Evolutionary conservation across 2,329 filamentous ascomycete genomes (phyloP).

Genomic region (Penicillium verrucosum): DNA sequence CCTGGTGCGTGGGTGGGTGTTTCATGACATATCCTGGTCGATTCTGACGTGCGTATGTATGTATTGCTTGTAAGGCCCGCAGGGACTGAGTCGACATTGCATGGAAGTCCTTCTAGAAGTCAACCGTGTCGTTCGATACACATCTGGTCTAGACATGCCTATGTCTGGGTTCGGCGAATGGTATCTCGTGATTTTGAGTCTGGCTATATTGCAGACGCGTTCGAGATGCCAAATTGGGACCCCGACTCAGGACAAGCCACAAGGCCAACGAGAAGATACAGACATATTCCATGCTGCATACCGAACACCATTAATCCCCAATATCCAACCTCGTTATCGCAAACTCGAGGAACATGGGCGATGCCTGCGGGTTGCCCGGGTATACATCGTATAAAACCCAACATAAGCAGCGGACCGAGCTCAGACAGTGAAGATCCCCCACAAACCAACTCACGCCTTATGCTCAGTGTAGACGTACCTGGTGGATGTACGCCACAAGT

Average conservation of each 20-base stretch:
- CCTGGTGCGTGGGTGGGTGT: neutral
- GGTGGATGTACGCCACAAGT: neutral
- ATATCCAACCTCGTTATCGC: neutral
- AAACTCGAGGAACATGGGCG: neutral
- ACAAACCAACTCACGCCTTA: neutral
- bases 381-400: neutral
- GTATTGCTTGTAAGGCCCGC: neutral
- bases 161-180: neutral
- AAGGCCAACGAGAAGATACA: neutral
- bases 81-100: neutral
- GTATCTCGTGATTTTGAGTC: too few relatives aligned
- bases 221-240: neutral
- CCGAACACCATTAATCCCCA: neutral
- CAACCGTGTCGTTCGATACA: neutral
- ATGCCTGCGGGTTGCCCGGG: neutral
- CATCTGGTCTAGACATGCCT: neutral
- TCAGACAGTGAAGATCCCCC: neutral
- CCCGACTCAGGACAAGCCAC: neutral
- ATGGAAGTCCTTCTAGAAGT: neutral
- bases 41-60: neutral
- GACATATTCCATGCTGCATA: too few relatives aligned
- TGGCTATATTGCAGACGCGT: neutral
- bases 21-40: constrained; percentile 5
- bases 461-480: neutral
- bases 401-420: constrained; percentile 3